Conservation (phyloP, 2,329 filamentous ascomycete species). For the Ophiostoma piceae region DNA sequence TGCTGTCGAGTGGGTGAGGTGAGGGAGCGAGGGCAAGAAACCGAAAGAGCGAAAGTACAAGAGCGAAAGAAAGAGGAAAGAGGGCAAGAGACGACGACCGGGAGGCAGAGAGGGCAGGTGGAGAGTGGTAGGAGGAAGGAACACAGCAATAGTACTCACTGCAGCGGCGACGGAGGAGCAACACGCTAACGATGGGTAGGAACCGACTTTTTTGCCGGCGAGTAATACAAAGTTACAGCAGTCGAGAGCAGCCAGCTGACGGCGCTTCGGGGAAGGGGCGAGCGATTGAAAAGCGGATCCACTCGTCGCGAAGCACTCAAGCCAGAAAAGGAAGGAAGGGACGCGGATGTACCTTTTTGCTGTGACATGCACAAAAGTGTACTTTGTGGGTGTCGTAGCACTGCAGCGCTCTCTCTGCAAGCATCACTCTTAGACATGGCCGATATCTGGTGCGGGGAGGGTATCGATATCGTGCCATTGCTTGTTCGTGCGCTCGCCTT, state of each 20-base stretch:
- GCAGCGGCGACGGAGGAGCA: conserved; percentile 11
- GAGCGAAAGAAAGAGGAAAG: neutral
- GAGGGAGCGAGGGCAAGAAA: conserved; percentile 1
- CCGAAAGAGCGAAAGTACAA: neutral
- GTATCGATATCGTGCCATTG: conserved; percentile 7
- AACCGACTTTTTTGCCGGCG: conserved; percentile 10
- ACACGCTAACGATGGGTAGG: conserved; percentile 14
- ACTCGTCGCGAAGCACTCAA: conserved; percentile 17
- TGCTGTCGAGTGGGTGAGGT: neutral
- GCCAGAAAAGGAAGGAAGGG: neutral
- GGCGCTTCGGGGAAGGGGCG: conserved; percentile 25
- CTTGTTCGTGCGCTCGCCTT: neutral
- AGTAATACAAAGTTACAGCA: neutral
- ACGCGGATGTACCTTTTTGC: neutral
- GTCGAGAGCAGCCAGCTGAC: conserved; percentile 12
- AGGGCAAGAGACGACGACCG: neutral
- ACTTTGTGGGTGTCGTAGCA: neutral
- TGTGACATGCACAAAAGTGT: neutral
- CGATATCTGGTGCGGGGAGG: neutral
- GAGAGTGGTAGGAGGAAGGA: neutral
- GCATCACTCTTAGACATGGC: neutral
- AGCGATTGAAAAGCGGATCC: conserved; percentile 22
- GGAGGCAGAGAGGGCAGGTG: conserved; percentile 12
- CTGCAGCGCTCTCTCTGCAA: neutral
- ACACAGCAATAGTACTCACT: neutral